Conservation (phyloP, 768 basidiomycete genomes). For the Termitomyces sp. region DNA sequence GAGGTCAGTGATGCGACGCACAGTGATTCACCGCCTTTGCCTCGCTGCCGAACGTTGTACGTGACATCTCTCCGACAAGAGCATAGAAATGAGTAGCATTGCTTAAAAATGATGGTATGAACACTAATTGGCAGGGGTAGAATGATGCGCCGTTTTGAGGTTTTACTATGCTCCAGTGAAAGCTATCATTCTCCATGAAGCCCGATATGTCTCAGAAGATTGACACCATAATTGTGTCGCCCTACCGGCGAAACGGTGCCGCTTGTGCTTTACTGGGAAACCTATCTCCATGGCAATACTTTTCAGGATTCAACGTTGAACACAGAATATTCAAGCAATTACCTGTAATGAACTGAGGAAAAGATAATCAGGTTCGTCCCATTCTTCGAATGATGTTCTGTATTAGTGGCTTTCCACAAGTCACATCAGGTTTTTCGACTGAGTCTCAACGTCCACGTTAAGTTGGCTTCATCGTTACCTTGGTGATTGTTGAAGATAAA, state of each 20-base stretch:
- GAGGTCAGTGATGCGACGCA: neutral
- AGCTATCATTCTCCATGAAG: too few species aligned
- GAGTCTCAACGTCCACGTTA: too few species aligned
- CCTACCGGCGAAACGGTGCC: neutral
- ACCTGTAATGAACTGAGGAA: neutral
- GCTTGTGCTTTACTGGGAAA: neutral
- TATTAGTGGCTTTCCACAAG: neutral
- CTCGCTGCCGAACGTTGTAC: neutral
- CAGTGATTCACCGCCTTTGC: neutral
- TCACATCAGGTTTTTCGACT: neutral
- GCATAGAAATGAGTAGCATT: too few species aligned
- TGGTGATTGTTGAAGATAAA: neutral
- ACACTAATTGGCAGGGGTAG: neutral
- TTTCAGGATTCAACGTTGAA: neutral
- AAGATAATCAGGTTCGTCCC: neutral
- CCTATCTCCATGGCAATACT: neutral
- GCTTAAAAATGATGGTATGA: neutral
- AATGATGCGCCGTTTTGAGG: neutral
- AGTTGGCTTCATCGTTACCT: neutral
- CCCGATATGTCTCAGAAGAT: neutral
- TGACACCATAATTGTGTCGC: neutral
- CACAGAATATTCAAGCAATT: neutral
- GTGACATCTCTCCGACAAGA: neutral
- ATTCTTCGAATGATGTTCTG: neutral
- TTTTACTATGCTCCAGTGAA: neutral